Evolutionary conservation across 495 filamentous ascomycete genomes (phyloP).

Genomic region (Podospora appendiculata): DNA sequence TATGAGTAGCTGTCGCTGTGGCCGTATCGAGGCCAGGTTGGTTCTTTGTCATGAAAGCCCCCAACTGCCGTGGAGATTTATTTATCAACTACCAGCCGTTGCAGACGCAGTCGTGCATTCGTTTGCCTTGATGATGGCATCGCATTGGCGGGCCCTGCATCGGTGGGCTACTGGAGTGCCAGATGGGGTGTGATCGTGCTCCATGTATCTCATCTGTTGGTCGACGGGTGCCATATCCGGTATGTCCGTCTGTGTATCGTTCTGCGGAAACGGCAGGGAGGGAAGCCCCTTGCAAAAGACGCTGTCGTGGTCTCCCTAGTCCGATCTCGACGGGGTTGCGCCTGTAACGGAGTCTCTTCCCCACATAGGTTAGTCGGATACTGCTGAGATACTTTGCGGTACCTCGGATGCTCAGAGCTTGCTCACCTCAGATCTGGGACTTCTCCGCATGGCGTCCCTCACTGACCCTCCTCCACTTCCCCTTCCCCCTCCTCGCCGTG

Average conservation of each 20-base stretch:
- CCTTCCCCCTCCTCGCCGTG: background rate
- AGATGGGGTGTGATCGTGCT: slow-evolving; percentile 10
- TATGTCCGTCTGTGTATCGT: slow-evolving; percentile 8
- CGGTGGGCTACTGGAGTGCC: background rate
- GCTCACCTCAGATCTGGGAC: background rate
- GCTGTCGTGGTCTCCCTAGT: background rate
- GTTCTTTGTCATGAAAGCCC: slow-evolving; percentile 18
- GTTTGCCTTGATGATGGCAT: slow-evolving; percentile 4
- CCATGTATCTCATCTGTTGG: slow-evolving; percentile 6
- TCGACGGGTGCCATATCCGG: slow-evolving; percentile 20
- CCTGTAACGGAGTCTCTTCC: background rate
- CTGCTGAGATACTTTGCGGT: background rate
- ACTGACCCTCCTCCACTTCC: slow-evolving; percentile 1
- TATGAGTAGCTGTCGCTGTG: background rate
- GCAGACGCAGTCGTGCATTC: slow-evolving; percentile 17
- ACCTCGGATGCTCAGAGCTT: too few species aligned
- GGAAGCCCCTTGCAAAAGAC: background rate
- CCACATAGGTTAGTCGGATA: background rate
- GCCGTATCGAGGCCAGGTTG: slow-evolving; percentile 1
- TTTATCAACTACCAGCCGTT: background rate
- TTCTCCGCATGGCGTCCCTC: slow-evolving; percentile 1
- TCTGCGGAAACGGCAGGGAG: slow-evolving; percentile 8
- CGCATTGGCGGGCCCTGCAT: background rate
- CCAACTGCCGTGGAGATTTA: slow-evolving; percentile 13
- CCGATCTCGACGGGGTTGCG: background rate